Conservation (phyloP, 2,329 filamentous ascomycete genomes). For the Aspergillus eucalypticola region DNA sequence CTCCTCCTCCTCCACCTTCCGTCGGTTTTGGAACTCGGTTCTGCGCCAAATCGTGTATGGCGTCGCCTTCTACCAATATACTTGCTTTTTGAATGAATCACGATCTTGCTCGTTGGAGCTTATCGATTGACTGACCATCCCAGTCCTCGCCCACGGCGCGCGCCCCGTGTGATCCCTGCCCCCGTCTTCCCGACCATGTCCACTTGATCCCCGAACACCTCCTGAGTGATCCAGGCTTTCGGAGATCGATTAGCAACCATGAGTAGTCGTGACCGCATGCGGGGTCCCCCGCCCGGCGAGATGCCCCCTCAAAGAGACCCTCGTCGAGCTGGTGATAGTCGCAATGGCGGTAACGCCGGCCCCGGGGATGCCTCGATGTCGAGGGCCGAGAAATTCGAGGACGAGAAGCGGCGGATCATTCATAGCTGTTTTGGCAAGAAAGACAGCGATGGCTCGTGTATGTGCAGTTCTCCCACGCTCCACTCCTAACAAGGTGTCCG, state of each 20-base stretch:
- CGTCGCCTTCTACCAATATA: slow-evolving; percentile 2
- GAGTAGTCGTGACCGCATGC: slow-evolving; percentile 40
- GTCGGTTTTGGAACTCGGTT: background rate
- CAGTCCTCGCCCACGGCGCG: slow-evolving; percentile 9
- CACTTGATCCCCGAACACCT: slow-evolving; percentile 29
- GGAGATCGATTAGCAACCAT: slow-evolving; percentile 30
- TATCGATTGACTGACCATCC: slow-evolving; percentile 8
- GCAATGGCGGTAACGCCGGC: slow-evolving; percentile 30
- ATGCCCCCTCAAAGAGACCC: slow-evolving; percentile 32
- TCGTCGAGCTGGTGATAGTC: slow-evolving; percentile 36
- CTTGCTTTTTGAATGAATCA: background rate
- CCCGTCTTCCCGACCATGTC: slow-evolving; percentile 33
- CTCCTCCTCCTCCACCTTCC: slow-evolving; percentile 16
- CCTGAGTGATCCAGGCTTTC: slow-evolving; percentile 28
- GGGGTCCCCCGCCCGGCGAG: slow-evolving; percentile 33
- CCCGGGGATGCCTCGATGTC: slow-evolving; percentile 37
- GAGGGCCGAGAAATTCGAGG: slow-evolving; percentile 84
- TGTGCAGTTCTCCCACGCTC: slow-evolving; percentile 38
- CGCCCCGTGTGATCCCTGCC: slow-evolving; percentile 19
- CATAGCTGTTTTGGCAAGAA: slow-evolving; percentile 92
- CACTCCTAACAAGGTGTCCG: background rate
- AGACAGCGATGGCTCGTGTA: slow-evolving; percentile 82
- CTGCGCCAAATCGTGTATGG: slow-evolving; percentile 2
- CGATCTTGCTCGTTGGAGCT: slow-evolving; percentile 11
- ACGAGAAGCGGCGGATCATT: slow-evolving; percentile 92